phyloP scores from a whole-genome alignment of 768 basidiomycete species.

The Tulasnella sp. region DNA sequence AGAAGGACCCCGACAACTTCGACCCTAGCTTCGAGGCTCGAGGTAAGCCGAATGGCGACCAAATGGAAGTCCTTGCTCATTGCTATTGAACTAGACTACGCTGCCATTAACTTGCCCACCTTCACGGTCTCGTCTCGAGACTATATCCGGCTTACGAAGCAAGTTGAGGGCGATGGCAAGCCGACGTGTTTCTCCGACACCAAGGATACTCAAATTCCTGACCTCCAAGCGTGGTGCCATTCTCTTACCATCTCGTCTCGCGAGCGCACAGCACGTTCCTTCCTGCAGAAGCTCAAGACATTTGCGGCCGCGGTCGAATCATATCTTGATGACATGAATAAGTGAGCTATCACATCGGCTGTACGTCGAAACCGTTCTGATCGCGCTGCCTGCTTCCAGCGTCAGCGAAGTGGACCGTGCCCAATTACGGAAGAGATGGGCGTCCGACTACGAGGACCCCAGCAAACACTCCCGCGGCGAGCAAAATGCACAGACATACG shows the following conservation, averaged over 20 bases:
- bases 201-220: constrained; percentile 51
- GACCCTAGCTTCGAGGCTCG: constrained; percentile 45
- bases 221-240: constrained; percentile 52
- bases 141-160: constrained; percentile 51
- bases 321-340: constrained; percentile 47
- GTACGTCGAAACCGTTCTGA: not conserved
- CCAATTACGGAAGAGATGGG: constrained; percentile 36
- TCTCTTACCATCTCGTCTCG: constrained; percentile 47
- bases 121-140: constrained; percentile 56
- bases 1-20: constrained; percentile 50
- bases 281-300: constrained; percentile 42
- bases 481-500: not conserved
- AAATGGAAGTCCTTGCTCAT: not conserved
- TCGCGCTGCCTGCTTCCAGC: not conserved
- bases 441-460: not conserved
- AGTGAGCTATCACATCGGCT: not conserved
- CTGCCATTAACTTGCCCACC: constrained; percentile 52
- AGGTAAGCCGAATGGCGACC: constrained; percentile 30
- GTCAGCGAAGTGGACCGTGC: constrained; percentile 40
- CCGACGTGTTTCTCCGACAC: constrained; percentile 47
- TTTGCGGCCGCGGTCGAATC: constrained; percentile 43
- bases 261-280: constrained; percentile 38
- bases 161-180: constrained; percentile 54
- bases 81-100: constrained; percentile 40
- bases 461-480: not conserved